These are phyloP conservation scores for Stachybotrys elegans DNA, from an alignment of 2,329 filamentous ascomycete species.

Conservation along the genomic window DNA sequence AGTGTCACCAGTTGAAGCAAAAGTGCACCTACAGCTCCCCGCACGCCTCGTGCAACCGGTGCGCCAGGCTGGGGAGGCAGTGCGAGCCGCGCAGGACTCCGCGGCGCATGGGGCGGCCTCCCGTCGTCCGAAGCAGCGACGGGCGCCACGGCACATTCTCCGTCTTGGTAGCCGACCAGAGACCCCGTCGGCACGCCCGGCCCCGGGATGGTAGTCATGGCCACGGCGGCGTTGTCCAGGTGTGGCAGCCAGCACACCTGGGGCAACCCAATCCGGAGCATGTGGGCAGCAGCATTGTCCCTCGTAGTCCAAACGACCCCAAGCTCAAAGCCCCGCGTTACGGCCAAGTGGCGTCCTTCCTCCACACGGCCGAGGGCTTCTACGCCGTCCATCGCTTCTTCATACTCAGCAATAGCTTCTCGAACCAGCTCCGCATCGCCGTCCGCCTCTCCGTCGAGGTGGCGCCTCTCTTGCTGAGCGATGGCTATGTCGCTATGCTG, in stretches of 20 bases:
- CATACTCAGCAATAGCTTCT: slow-evolving; percentile 7
- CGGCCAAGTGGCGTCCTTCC: background rate
- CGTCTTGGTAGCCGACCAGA: background rate
- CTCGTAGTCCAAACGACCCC: background rate
- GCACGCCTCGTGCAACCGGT: background rate
- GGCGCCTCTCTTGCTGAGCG: slow-evolving; percentile 3
- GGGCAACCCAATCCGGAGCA: no score
- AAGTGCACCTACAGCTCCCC: background rate
- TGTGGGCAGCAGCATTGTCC: no score
- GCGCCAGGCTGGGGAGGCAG: no score
- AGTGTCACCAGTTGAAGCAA: background rate
- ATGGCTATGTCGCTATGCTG: slow-evolving; percentile 5
- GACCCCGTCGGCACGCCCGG: no score
- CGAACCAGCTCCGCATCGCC: slow-evolving; percentile 2
- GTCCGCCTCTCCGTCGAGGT: slow-evolving; percentile 1
- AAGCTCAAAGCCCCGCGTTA: background rate
- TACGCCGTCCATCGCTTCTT: slow-evolving; percentile 7
- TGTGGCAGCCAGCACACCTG: background rate
- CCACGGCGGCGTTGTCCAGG: background rate
- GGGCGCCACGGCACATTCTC: background rate
- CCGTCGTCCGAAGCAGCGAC: background rate
- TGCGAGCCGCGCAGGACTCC: no score
- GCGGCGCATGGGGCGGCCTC: slow-evolving; percentile 4
- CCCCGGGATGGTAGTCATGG: no score
- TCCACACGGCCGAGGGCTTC: slow-evolving; percentile 3